Percentiles rank a stretch among this genome's conserved stretches.
phyloP scores from a whole-genome alignment of 2,329 filamentous ascomycete genomes.

The Blumeriella jaapii region DNA sequence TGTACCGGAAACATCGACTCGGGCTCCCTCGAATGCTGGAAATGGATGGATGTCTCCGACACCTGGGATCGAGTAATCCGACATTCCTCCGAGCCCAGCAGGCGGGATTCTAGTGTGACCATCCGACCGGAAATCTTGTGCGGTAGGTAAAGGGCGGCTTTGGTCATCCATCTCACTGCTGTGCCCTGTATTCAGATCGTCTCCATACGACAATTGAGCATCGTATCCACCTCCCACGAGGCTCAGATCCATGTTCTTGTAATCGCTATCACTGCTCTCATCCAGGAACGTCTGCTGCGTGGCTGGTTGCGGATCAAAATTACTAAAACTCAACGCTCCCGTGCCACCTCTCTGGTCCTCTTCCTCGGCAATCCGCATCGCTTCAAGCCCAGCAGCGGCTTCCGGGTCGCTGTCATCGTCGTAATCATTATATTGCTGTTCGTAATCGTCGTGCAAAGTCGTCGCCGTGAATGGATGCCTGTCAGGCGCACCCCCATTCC shows the following conservation, averaged over 20 bases:
- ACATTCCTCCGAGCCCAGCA: conserved; percentile 26
- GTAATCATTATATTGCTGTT: conserved; percentile 31
- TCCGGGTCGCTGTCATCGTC: conserved; percentile 75
- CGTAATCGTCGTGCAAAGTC: conserved; percentile 30
- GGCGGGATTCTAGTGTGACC: conserved; percentile 19
- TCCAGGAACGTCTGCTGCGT: conserved; percentile 25
- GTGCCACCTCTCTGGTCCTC: conserved; percentile 50
- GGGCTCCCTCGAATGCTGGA: conserved; percentile 32
- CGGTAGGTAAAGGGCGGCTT: conserved; percentile 38
- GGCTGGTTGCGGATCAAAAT: conserved; percentile 32
- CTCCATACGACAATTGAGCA: conserved; percentile 48
- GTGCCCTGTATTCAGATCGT: conserved; percentile 28
- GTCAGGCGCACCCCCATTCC: conserved; percentile 32
- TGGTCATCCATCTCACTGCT: conserved; percentile 33
- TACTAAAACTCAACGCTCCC: conserved; percentile 40
- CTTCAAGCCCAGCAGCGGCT: conserved; percentile 70
- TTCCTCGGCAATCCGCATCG: conserved; percentile 74
- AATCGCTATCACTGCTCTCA: conserved; percentile 59
- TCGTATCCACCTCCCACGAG: conserved; percentile 63
- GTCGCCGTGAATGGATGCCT: conserved; percentile 40
- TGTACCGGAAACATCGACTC: conserved; percentile 78
- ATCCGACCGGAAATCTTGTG: conserved; percentile 28
- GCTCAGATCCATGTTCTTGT: conserved; percentile 59
- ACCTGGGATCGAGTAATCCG: conserved; percentile 31
- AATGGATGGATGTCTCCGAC: conserved; percentile 47